Percentiles rank a stretch among this genome's conserved stretches.
These are phyloP conservation scores for Colletotrichum tropicicola DNA, from an alignment of 2,329 filamentous ascomycete genomes.

Conservation along the genomic window DNA sequence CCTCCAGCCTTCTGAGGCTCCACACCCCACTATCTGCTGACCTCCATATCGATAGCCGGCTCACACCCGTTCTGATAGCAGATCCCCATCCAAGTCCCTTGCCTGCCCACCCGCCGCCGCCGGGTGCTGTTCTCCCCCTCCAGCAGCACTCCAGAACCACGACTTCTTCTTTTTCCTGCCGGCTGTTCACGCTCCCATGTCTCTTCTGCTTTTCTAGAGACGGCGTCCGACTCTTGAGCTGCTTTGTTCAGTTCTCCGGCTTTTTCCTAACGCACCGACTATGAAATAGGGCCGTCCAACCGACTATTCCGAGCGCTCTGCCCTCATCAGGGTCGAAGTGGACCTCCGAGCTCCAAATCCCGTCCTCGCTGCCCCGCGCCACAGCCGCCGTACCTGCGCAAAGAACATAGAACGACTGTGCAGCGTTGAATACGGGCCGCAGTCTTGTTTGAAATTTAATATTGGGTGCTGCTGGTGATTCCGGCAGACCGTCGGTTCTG, in stretches of 20 bases:
- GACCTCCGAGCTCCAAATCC: constrained; percentile 9
- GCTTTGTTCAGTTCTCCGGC: not conserved
- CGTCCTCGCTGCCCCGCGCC: constrained; percentile 13
- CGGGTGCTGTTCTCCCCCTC: not conserved
- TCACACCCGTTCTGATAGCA: constrained; percentile 23
- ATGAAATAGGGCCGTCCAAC: constrained; percentile 21
- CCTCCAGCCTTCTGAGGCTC: constrained; percentile 23
- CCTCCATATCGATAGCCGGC: constrained; percentile 29
- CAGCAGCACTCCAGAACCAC: constrained; percentile 3
- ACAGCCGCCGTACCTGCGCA: not conserved
- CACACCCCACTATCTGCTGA: constrained; percentile 27
- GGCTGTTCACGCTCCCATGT: constrained; percentile 10
- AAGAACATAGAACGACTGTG: not conserved
- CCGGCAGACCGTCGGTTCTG: not conserved
- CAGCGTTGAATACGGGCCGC: not conserved
- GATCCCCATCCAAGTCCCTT: constrained; percentile 20
- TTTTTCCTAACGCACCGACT: constrained; percentile 6
- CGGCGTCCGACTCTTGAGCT: not conserved
- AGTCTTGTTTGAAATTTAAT: not conserved
- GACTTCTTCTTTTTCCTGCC: constrained; percentile 9
- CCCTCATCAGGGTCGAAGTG: constrained; percentile 15
- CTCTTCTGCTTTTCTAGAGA: constrained; percentile 13
- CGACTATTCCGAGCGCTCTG: constrained; percentile 12
- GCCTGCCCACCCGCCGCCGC: constrained; percentile 7
- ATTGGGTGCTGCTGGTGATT: not conserved